phyloP scores from a whole-genome alignment of 2,329 filamentous ascomycete species.

The Ascochyta fabae region DNA sequence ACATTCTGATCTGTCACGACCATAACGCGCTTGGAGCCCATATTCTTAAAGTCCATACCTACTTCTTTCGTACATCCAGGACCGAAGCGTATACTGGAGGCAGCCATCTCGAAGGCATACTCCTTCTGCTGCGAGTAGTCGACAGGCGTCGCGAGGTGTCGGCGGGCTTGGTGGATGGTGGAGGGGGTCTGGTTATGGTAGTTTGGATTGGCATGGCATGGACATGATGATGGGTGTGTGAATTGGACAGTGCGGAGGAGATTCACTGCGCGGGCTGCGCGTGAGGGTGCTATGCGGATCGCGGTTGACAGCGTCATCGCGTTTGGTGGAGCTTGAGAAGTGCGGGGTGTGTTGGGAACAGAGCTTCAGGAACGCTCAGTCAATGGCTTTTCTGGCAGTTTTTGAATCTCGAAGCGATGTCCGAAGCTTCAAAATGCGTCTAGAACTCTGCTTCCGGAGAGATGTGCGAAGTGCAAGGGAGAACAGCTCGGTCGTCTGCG shows the following conservation, averaged over 20 bases:
- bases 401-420: background rate
- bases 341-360: background rate
- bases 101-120: conserved; percentile 99
- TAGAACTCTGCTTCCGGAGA: background rate
- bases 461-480: conserved; percentile 7
- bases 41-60: conserved; percentile 95
- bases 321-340: background rate
- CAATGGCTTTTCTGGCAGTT: background rate
- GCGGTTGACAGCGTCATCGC: conserved; percentile 21
- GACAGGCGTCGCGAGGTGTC: conserved; percentile 76
- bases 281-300: conserved; percentile 49
- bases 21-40: conserved; percentile 84
- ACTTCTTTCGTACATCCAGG: conserved; percentile 94
- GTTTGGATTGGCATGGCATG: conserved; percentile 90
- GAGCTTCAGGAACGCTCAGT: background rate
- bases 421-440: background rate
- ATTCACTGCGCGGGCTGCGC: conserved; percentile 67
- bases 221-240: conserved; percentile 88
- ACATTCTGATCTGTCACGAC: conserved; percentile 91
- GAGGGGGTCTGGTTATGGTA: conserved; percentile 61
- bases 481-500: background rate
- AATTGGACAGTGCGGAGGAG: conserved; percentile 90
- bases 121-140: conserved; percentile 80
- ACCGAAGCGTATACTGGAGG: conserved; percentile 91
- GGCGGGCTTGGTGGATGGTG: conserved; percentile 59